Evolutionary conservation across 345 rosid species (phyloP), one percentile per base, ranked within the genome.

Genomic region (Euphorbia pulcherrima): DNA sequence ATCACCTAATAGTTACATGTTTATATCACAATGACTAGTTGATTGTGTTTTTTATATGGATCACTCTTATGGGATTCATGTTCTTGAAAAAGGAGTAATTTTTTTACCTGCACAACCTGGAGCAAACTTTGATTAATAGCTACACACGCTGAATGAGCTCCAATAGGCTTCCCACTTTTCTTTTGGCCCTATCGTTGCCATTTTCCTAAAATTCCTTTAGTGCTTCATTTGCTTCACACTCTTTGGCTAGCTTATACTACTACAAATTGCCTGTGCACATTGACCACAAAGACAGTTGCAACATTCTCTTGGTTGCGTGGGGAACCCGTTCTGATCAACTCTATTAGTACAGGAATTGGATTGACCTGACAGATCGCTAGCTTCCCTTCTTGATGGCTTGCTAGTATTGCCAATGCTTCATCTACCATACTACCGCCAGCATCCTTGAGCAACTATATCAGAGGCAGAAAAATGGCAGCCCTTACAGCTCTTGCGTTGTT

Each of bases 391-490:
- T 78, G 92, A 78, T 94, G 89, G 53, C 90, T 88, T 0, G 91
- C 92, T 51, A 94, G 95, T 65, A 94, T 86, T 0, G 99, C 96
- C 78, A 94, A 70, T 55, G 97, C 90, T 75, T 94, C 97, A 56
- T 94, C 96, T 71, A 91, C 90, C 99, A 94, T 91, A 37, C 99
- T 97, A 1, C 97, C 88, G 27, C 97, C 97, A 23, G 92, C 80
- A 74, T 94, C 99, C 84, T 85, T 89, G 62, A 94, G 78, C 46
- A 91, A 76, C 61, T 82, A 78, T 77, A 90, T 85, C 65, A 94
- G 77, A 21, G 95, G 91, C n/a, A 71, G 83, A 37, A 94, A 86
- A 4, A 94, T 91, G 30, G 97, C 99, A 1, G 97, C 97, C 79
- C 85, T 81, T 9, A 94, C 83, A 20, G 99, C 99, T 75, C 99